Evolutionary conservation across 495 filamentous ascomycete species (phyloP), one percentile per base, ranked within the genome.

Genomic region (Hypoxylon trugodes): DNA sequence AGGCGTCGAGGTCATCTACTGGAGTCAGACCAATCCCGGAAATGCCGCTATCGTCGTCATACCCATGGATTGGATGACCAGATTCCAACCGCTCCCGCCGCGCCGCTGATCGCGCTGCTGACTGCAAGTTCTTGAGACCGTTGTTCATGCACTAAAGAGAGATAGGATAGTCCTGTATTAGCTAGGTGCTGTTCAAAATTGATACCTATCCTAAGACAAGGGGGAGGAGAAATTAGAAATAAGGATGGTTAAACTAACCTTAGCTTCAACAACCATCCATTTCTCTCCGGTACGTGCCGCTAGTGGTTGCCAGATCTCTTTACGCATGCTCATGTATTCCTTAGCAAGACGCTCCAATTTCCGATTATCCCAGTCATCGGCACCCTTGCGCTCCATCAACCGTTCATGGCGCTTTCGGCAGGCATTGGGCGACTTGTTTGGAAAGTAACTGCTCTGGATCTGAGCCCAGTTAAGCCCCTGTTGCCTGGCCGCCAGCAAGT

Each of bases 321-420:
- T 84, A 45, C 89, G 82, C 73, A 86, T 79, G 28, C 77, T 81
- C 79, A 87, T 83, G 73, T 92, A 92, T 61, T 85, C 85, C 70
- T 82, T 84, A 40, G 86, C 86, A 7, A 92, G 70, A 10, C 74
- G 76, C 66, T 90, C 87, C 2, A 90, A 76, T 76, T 87, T 89
- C 45, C 83, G 70, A 35, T 79, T 82, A 69, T 90, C 87, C 82
- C 88, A 91, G 56, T 88, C 86, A 61, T 89, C 87, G 41, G 81
- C 78, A 35, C 82, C 84, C 51, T 79, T 78, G 57, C 84, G 81
- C 71, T 90, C 88, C 83, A 91, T 86, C 56, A 92, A 74, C 16
- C 89, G 77, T 74, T 92, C 89, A 68, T 91, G 87, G 36, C 89
- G 81, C 71, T 92, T 92, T 12, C 89, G 87, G 75, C 89, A 92